These are phyloP conservation scores for Heliamphora exappendiculata DNA, from an alignment of 148 eudicot genomes.

Conservation along the genomic window DNA sequence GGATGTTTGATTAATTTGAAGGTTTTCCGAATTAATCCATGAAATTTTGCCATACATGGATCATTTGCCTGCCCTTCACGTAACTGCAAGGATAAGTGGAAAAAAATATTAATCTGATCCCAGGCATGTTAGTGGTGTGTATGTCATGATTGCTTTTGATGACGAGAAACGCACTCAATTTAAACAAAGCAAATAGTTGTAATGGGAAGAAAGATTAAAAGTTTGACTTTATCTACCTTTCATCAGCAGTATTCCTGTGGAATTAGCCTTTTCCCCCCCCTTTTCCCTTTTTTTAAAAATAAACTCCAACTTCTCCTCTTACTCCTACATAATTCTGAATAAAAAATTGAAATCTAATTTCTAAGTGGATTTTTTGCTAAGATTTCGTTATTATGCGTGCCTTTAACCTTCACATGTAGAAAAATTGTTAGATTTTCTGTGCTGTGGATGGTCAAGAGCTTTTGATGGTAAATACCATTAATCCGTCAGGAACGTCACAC, in stretches of 20 bases:
- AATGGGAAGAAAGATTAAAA: neutral
- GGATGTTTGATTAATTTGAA: neutral
- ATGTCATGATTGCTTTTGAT: neutral
- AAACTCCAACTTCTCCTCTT: too few relatives aligned
- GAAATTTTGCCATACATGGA: neutral
- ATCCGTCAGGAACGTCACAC: too few relatives aligned
- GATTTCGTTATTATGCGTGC: neutral
- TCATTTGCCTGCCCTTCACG: neutral
- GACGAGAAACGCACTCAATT: neutral
- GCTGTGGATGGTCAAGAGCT: neutral
- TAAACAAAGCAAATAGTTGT: neutral
- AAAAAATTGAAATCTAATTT: neutral
- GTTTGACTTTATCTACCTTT: neutral
- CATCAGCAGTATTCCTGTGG: too few relatives aligned
- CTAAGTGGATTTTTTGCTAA: neutral
- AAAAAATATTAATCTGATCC: neutral
- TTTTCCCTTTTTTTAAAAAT: too few relatives aligned
- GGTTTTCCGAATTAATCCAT: neutral
- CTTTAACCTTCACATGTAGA: neutral
- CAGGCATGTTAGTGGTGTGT: neutral
- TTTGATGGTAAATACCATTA: neutral
- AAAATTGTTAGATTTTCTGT: neutral
- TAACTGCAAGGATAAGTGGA: neutral
- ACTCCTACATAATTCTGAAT: too few relatives aligned
- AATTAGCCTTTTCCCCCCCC: too few relatives aligned